Evolutionary conservation across 176 grass and related monocot genomes (phyloP).

Genomic region (Cenchrus purpureus): DNA sequence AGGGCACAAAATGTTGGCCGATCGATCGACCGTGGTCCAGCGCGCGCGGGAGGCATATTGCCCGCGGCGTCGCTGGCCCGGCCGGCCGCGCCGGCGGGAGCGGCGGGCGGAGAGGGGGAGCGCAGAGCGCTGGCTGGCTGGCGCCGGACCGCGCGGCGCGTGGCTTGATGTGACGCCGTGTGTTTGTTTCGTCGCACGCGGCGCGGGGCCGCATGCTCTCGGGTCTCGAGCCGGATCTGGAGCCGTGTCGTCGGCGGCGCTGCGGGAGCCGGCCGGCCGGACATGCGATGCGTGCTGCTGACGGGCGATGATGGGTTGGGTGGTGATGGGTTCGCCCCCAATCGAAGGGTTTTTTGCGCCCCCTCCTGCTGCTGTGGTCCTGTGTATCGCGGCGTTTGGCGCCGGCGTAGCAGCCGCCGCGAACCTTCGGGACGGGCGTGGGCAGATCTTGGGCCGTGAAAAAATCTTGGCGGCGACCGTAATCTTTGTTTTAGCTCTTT

Average conservation of each 20-base stretch:
- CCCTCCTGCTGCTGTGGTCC: constrained; percentile 20
- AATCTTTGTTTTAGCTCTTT: no score
- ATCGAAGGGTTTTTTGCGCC: background rate
- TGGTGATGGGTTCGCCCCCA: background rate
- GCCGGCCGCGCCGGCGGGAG: background rate
- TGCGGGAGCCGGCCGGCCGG: background rate
- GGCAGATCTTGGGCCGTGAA: no score
- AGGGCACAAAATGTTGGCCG: background rate
- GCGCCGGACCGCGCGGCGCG: background rate
- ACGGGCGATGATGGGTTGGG: background rate
- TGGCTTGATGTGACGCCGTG: background rate
- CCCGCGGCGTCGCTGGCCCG: no score
- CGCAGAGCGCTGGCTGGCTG: background rate
- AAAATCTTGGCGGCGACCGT: no score
- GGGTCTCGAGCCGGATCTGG: constrained; percentile 11
- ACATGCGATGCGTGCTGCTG: background rate
- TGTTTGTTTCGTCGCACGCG: background rate
- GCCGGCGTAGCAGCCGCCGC: no score
- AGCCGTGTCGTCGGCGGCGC: constrained; percentile 11
- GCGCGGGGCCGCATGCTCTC: background rate
- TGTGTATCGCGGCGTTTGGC: no score
- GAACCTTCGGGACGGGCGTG: no score
- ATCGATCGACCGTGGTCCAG: constrained; percentile 15
- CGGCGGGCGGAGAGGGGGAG: background rate
- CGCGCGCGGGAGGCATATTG: no score